These are phyloP conservation scores for Diaporthe ilicicola DNA, from an alignment of 2,329 filamentous ascomycete genomes.

Conservation along the genomic window DNA sequence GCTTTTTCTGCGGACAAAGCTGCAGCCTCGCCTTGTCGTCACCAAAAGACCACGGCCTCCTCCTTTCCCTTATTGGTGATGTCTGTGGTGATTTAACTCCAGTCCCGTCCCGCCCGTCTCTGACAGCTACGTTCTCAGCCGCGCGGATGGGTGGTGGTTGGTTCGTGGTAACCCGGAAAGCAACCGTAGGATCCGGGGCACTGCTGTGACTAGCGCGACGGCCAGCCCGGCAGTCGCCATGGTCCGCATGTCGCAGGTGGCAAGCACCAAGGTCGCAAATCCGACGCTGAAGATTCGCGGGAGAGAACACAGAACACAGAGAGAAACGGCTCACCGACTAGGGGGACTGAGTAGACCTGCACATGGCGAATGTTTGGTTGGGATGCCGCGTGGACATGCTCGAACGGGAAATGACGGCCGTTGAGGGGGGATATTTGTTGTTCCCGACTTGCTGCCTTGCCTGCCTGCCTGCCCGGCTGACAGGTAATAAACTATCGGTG, in stretches of 20 bases:
- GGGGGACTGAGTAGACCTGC: background rate
- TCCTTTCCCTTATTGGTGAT: too few species aligned
- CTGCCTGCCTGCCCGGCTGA: too few species aligned
- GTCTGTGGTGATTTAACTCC: slow-evolving; percentile 8
- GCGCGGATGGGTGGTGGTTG: background rate
- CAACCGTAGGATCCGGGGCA: slow-evolving; percentile 13
- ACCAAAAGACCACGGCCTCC: too few species aligned
- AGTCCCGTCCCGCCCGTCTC: background rate
- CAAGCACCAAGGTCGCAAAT: background rate
- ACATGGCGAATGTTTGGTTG: background rate
- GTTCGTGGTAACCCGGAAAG: background rate
- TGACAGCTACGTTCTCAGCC: slow-evolving; percentile 23
- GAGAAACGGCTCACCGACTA: background rate
- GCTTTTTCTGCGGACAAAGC: too few species aligned
- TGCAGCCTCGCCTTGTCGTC: too few species aligned
- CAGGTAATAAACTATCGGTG: background rate
- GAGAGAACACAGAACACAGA: background rate
- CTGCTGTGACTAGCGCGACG: background rate
- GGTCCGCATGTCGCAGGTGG: background rate
- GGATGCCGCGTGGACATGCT: slow-evolving; percentile 15
- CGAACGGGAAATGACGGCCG: slow-evolving; percentile 4
- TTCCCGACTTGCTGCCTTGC: background rate
- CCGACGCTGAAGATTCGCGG: background rate
- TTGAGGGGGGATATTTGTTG: background rate
- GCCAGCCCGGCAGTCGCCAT: background rate